These are phyloP conservation scores for Scutellaria minor DNA, from an alignment of 257 asterid species.

Conservation along the genomic window DNA sequence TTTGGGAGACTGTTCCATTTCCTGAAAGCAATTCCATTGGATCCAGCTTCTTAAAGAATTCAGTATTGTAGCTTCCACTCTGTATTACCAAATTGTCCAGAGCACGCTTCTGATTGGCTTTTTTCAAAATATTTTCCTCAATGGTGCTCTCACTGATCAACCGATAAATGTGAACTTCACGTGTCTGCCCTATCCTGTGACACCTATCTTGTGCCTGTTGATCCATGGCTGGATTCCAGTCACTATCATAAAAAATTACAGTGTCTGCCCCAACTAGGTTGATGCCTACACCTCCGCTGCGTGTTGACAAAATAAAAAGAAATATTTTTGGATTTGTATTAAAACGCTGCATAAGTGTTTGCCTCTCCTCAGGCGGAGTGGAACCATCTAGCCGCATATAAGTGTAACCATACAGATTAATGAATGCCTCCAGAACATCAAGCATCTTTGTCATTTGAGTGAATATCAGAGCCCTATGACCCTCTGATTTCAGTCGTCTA, in stretches of 20 bases:
- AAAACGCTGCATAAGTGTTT: conserved; percentile 96
- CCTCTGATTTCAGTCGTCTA: conserved; percentile 86
- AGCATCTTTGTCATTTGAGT: conserved; percentile 99
- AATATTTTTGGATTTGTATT: conserved; percentile 90
- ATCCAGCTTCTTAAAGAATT: conserved; percentile 92
- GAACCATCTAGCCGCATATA: conserved; percentile 99
- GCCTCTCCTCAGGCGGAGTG: conserved; percentile 97
- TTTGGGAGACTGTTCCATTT: conserved; percentile 49
- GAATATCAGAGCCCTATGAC: conserved; percentile 95
- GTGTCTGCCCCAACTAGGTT: conserved; percentile 99
- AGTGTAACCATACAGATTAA: conserved; percentile 92
- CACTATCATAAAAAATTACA: conserved; percentile 96
- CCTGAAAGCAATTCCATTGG: conserved; percentile 92
- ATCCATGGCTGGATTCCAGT: conserved; percentile 99
- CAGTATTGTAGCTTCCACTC: conserved; percentile 95
- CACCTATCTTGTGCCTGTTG: conserved; percentile 99
- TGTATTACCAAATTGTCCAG: conserved; percentile 97
- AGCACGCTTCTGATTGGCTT: conserved; percentile 97
- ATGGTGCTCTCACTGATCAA: conserved; percentile 97
- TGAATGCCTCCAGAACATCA: conserved; percentile 95
- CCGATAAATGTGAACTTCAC: conserved; percentile 95
- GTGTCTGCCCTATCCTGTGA: conserved; percentile 99
- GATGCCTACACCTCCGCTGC: conserved; percentile 99
- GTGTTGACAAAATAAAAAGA: conserved; percentile 93
- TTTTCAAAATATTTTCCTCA: conserved; percentile 94